Percentiles rank a stretch among this genome's conserved stretches.
Conservation (phyloP, 805 yeast genomes). For the Barnettozyma sp. region DNA sequence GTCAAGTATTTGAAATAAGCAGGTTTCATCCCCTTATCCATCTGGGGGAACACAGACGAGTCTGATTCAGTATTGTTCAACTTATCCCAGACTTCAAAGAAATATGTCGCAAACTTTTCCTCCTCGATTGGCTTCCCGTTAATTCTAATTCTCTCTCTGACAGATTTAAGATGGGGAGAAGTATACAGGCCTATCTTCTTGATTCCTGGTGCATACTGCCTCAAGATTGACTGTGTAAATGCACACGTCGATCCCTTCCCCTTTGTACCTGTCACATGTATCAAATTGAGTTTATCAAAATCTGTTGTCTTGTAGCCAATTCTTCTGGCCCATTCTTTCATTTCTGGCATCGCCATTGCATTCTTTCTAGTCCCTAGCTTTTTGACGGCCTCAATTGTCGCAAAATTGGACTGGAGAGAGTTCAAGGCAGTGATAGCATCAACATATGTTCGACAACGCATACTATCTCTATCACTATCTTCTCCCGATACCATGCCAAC, state of each 20-base stretch:
- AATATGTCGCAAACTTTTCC: constrained; percentile 74
- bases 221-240: constrained; percentile 73
- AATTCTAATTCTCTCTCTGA: constrained; percentile 84
- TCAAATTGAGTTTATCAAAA: constrained; percentile 65
- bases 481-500: too few species aligned
- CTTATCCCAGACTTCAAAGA: constrained; percentile 90
- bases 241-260: constrained; percentile 99
- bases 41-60: constrained; percentile 56
- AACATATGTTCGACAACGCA: constrained; percentile 8
- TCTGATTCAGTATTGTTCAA: constrained; percentile 55
- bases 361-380: constrained; percentile 57
- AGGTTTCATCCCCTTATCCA: constrained; percentile 71
- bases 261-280: constrained; percentile 96
- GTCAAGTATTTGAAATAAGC: constrained; percentile 92
- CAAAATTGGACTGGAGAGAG: constrained; percentile 84
- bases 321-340: constrained; percentile 72
- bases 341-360: constrained; percentile 72
- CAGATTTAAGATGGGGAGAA: constrained; percentile 91
- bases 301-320: constrained; percentile 62
- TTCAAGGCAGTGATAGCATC: constrained; percentile 86
- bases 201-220: constrained; percentile 45
- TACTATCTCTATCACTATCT: too few species aligned
- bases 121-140: constrained; percentile 82
- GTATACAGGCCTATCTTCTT: constrained; percentile 85
- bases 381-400: constrained; percentile 77